Conservation (phyloP, 768 basidiomycete genomes). For the Boletus subcaerulescens region DNA sequence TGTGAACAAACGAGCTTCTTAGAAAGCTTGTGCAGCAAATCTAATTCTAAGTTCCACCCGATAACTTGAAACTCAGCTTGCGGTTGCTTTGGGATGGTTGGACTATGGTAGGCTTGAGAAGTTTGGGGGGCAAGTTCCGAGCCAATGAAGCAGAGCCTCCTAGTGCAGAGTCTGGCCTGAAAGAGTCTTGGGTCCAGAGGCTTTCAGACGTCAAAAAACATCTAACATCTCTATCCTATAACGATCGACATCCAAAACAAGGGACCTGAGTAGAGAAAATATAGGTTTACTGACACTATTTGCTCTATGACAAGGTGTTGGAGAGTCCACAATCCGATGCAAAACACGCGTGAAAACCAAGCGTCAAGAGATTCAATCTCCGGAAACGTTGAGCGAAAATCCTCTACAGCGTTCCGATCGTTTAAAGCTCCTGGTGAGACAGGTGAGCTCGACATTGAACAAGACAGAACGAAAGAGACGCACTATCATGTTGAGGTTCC, state of each 20-base stretch:
- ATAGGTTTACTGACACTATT: not conserved
- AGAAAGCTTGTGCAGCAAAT: too few species aligned
- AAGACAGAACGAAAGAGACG: slow-evolving; percentile 19
- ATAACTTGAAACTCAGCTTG: too few species aligned
- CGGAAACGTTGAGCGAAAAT: not conserved
- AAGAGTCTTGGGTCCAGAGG: too few species aligned
- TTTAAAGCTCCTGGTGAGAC: slow-evolving; percentile 30
- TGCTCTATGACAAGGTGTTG: slow-evolving; percentile 16
- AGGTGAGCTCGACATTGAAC: not conserved
- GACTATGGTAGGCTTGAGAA: too few species aligned
- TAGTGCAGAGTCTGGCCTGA: too few species aligned
- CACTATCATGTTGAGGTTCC: slow-evolving; percentile 73
- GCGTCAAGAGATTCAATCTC: slow-evolving; percentile 6
- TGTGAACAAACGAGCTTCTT: too few species aligned
- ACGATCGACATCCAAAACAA: slow-evolving; percentile 1
- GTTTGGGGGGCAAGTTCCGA: too few species aligned
- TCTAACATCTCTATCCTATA: slow-evolving; percentile 1
- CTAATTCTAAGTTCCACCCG: too few species aligned
- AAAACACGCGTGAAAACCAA: slow-evolving; percentile 6
- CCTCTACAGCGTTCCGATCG: not conserved
- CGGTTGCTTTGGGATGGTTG: too few species aligned
- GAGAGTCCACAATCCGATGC: slow-evolving; percentile 22
- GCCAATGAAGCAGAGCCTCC: too few species aligned
- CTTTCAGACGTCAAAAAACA: too few species aligned
- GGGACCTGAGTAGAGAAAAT: not conserved